Evolutionary conservation across 1,284 basidiomycete species (phyloP).

Genomic region (Irpex lacteus): DNA sequence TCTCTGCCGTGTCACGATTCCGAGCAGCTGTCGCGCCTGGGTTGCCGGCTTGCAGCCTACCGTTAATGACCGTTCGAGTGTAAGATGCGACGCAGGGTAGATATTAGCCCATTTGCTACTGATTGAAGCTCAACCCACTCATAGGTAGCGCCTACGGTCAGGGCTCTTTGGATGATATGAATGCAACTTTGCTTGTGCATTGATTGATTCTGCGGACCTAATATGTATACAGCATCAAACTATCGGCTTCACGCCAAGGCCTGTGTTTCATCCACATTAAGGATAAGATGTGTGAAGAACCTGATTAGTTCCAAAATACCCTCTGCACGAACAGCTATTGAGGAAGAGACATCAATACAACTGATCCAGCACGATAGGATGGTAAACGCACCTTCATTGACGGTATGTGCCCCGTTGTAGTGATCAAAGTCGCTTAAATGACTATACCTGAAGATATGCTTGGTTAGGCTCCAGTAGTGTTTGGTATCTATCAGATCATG

Average conservation of each 20-base stretch:
- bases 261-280: slow-evolving; percentile 44
- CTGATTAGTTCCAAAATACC: slow-evolving; percentile 42
- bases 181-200: too few species aligned
- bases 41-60: background rate
- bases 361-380: background rate
- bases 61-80: background rate
- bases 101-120: too few species aligned
- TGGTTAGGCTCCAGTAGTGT: slow-evolving; percentile 47
- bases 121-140: too few species aligned
- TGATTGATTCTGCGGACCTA: too few species aligned
- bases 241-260: background rate
- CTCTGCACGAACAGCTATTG: slow-evolving; percentile 35
- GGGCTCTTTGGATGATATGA: too few species aligned
- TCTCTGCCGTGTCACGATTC: background rate
- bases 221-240: background rate
- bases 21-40: too few species aligned
- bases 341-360: background rate
- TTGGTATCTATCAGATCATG: slow-evolving; percentile 35
- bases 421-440: slow-evolving; percentile 30
- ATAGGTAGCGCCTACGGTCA: too few species aligned
- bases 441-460: slow-evolving; percentile 47
- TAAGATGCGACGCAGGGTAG: too few species aligned
- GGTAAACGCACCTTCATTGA: slow-evolving; percentile 38
- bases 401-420: slow-evolving; percentile 53
- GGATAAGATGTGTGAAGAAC: slow-evolving; percentile 44